Percentiles rank a stretch among this genome's conserved stretches.
phyloP scores from a whole-genome alignment of 2,329 filamentous ascomycete species.

The Endoconidiophora laricicola region DNA sequence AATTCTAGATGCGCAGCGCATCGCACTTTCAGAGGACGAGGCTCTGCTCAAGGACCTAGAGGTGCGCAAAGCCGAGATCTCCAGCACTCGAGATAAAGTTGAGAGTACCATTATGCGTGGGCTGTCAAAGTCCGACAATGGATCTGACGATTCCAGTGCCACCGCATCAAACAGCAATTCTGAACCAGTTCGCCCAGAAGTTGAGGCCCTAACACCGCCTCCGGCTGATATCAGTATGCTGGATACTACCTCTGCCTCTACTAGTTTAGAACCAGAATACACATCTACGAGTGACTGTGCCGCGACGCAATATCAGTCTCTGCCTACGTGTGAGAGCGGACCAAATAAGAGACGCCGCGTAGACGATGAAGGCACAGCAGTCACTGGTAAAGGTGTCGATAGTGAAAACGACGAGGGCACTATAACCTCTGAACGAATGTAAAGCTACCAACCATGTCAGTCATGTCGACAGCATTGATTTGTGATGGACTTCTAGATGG shows the following conservation, averaged over 20 bases:
- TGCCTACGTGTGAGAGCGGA: constrained; percentile 33
- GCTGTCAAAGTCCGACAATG: constrained; percentile 43
- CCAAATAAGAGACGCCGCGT: constrained; percentile 40
- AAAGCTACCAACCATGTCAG: background rate
- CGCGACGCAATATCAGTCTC: constrained; percentile 30
- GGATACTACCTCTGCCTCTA: background rate
- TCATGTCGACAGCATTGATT: background rate
- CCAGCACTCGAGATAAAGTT: constrained; percentile 71
- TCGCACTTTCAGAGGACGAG: constrained; percentile 54
- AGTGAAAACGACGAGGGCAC: background rate
- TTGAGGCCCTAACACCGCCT: constrained; percentile 79
- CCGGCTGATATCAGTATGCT: constrained; percentile 26
- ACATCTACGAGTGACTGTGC: constrained; percentile 14
- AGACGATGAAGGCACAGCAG: constrained; percentile 22
- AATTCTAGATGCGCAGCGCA: constrained; percentile 57
- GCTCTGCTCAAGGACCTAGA: constrained; percentile 44
- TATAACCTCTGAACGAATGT: background rate
- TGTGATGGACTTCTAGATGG: background rate
- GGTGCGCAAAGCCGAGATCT: constrained; percentile 53
- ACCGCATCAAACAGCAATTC: background rate
- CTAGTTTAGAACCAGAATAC: background rate
- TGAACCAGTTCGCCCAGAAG: constrained; percentile 58
- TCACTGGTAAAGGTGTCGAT: no score
- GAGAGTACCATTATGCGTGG: constrained; percentile 84
- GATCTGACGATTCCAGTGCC: background rate